Evolutionary conservation across 495 filamentous ascomycete genomes (phyloP), one percentile per base, ranked within the genome.

Genomic region (Tuber melanosporum): DNA sequence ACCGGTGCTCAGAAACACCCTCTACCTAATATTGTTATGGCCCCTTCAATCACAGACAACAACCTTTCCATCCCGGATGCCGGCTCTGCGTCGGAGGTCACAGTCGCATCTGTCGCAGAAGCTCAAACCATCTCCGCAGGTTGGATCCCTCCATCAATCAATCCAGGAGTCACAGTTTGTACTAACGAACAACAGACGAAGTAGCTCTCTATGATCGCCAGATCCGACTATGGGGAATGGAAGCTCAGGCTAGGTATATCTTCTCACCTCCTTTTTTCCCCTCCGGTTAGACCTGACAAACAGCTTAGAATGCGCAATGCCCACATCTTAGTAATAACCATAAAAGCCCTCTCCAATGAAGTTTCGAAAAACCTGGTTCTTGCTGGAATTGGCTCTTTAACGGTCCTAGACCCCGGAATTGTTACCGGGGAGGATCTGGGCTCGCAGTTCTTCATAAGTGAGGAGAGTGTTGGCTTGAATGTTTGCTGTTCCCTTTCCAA

Each of bases 121-220:
- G 70, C 78, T 52, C 75, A 83, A 74, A 80, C 75, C 32, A 83
- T 83, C 70, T 82, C 81, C 14, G 81, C 81, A 70, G 81, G 81
- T 83, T 57, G 20, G 44, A 71, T 76, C 32, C 7, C 36, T 22
- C 73, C 17, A 41, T 19, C 41, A 15, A 66, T 32, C 57, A 17
- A 32, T 66, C 57, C 26, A 32, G 26, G 26, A 32, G 10, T 32
- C n/a, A 32, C n/a, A 66, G n/a, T 14, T 32, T 32, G 57, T 66
- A n/a, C 57, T 66, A 32, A 66, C 57, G 14, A 66, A 4, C 57
- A 42, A 14, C 78, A 96, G 95, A 97, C 86, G 95, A 99, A 83
- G 97, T 98, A 82, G 96, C 96, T 52, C 89, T 99, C 39, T 99
- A 99, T 85, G 95, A 99, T 85, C 91, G 95, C 36, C 95, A 99